Evolutionary conservation across 2,329 filamentous ascomycete genomes (phyloP), one percentile per base, ranked within the genome.

Genomic region (Colletotrichum aenigma): DNA sequence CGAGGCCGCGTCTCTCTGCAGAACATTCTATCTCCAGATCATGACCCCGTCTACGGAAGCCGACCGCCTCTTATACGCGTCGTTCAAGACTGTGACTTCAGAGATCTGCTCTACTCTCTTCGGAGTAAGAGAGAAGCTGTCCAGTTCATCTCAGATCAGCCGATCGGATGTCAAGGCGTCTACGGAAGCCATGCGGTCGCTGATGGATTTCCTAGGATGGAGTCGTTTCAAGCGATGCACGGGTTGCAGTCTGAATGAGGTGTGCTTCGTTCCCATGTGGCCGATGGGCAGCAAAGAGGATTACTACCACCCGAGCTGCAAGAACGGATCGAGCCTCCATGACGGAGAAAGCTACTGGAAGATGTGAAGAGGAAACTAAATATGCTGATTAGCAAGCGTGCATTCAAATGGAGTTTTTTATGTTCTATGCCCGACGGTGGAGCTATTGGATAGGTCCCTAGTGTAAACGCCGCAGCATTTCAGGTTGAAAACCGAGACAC

Each of bases 261-360:
- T 92, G 3, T 91, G 91, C 76, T 87, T 91, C 56, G 84, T 93
- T 21, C 91, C 91, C 2, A 92, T 93, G 79, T 94, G 91, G 91
- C 92, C 91, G 0, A 84, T 88, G 80, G 91, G 92, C 0, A 85
- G 83, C 0, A 79, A 83, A 0, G 86, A 90, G 28, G 91, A 93
- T 79, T 89, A 91, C 78, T 86, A 85, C 0, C 36, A 52, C 24
- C 70, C 70, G 3, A 52, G 34, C 13, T 73, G 64, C 28, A 58
- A 68, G 21, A 73, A 73, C 34, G 61, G 61, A 1, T 64, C 61
- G 16, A 34, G n/a, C 15, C 24, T 43, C 3, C 34, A 43, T n/a
- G 61, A 34, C 34, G 61, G 61, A 16, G 34, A 64, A 7, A 64
- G 61, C 34, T 64, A 64, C 16, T 64, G 61, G 61, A 64, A 64